Conservation (phyloP, 768 basidiomycete species). For the Trametes elegans region DNA sequence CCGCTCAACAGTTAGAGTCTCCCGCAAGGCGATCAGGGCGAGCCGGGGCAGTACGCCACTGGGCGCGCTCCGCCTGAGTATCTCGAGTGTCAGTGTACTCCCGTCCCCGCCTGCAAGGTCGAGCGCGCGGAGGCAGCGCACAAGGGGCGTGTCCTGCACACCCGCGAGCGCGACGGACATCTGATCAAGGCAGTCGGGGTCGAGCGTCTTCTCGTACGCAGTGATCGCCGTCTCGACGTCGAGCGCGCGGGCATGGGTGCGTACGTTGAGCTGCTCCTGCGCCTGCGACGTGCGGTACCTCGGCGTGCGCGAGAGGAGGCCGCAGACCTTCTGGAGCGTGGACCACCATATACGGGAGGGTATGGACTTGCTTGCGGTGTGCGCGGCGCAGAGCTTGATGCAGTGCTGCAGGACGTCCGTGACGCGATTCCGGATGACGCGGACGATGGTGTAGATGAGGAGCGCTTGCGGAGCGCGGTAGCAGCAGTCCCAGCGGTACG, state of each 20-base stretch:
- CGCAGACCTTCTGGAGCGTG: neutral
- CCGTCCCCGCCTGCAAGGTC: neutral
- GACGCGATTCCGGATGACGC: neutral
- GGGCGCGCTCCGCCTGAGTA: neutral
- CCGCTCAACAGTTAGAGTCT: neutral
- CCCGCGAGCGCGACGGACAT: neutral
- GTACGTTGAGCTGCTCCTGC: neutral
- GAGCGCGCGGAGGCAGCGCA: neutral
- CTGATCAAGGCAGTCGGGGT: neutral
- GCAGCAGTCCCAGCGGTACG: slow-evolving; percentile 12
- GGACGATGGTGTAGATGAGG: neutral
- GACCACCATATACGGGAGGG: neutral
- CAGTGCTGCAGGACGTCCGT: neutral
- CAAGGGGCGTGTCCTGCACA: neutral
- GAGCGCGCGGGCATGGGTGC: neutral
- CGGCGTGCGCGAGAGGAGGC: neutral
- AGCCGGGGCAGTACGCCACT: neutral
- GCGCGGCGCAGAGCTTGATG: neutral
- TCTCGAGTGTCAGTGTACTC: neutral
- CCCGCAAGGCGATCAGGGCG: neutral
- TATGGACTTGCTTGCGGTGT: neutral
- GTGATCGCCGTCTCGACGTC: slow-evolving; percentile 1
- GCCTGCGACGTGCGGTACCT: neutral
- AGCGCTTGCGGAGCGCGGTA: slow-evolving; percentile 19
- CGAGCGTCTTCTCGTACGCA: neutral